phyloP scores from a whole-genome alignment of 345 rosid species.

The Erodium maritimum region DNA sequence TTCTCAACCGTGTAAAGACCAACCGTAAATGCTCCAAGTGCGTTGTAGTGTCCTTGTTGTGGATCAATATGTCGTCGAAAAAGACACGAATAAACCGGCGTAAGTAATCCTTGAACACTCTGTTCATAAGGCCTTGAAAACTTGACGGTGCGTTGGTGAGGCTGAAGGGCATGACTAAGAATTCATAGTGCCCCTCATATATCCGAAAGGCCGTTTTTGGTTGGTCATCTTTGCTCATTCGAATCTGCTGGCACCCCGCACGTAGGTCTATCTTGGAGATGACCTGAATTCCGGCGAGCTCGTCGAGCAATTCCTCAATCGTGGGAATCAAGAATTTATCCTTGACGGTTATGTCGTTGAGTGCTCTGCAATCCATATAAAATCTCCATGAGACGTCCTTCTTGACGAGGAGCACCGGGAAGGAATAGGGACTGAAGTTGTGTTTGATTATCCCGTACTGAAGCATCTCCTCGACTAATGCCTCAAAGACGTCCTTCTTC shows the following conservation, averaged over 20 bases:
- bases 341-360: too few relatives aligned
- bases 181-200: slow-evolving; percentile 1
- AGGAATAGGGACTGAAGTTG: too few relatives aligned
- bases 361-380: too few relatives aligned
- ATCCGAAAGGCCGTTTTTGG: background rate
- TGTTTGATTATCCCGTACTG: too few relatives aligned
- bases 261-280: too few relatives aligned
- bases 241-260: slow-evolving; percentile 3
- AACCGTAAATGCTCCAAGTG: background rate
- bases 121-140: slow-evolving; percentile 1
- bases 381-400: too few relatives aligned
- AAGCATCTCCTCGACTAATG: too few relatives aligned
- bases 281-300: too few relatives aligned
- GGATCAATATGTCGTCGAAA: slow-evolving; percentile 2
- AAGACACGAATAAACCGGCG: background rate
- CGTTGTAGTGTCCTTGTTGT: background rate
- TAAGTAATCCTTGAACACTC: background rate
- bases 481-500: too few relatives aligned
- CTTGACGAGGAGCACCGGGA: too few relatives aligned
- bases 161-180: slow-evolving; percentile 4
- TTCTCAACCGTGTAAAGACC: background rate
- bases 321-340: too few relatives aligned
- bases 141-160: slow-evolving; percentile 2
- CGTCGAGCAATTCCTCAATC: too few relatives aligned
- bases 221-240: background rate